phyloP scores from a whole-genome alignment of 768 basidiomycete species.

The Termitomyces eurrhizus region DNA sequence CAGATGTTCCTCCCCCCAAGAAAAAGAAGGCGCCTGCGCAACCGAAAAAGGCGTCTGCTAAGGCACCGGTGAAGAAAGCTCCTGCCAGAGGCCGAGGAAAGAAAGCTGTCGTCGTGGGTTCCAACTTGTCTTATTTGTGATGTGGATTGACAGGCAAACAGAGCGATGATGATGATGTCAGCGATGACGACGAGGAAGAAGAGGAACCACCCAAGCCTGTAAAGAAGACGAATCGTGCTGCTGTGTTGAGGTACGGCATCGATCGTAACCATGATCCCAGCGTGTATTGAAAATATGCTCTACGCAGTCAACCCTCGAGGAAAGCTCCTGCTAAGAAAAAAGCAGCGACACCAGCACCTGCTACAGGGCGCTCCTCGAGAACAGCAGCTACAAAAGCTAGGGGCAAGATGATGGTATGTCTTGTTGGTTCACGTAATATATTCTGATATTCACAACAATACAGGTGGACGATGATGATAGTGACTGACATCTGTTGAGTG shows the following conservation, averaged over 20 bases:
- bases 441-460: neutral
- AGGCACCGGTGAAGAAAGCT: slow-evolving; percentile 38
- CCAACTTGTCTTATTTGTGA: neutral
- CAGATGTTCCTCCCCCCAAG: slow-evolving; percentile 41
- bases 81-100: slow-evolving; percentile 51
- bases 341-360: slow-evolving; percentile 51
- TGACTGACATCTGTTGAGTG: slow-evolving; percentile 12
- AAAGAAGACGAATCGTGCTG: slow-evolving; percentile 62
- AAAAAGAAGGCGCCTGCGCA: slow-evolving; percentile 44
- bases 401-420: slow-evolving; percentile 53
- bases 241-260: slow-evolving; percentile 53
- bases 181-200: slow-evolving; percentile 52
- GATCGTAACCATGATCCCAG: neutral
- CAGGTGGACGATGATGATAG: slow-evolving; percentile 29
- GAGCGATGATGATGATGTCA: slow-evolving; percentile 47
- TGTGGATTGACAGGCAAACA: slow-evolving; percentile 10
- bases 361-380: slow-evolving; percentile 51
- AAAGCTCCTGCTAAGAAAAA: slow-evolving; percentile 50
- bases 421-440: neutral
- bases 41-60: slow-evolving; percentile 28
- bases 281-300: neutral
- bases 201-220: slow-evolving; percentile 44
- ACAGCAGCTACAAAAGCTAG: slow-evolving; percentile 69
- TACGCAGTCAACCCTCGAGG: slow-evolving; percentile 33
- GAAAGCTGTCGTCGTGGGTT: slow-evolving; percentile 38